Conservation (phyloP, 148 eudicot species). For the Tetragonia tetragonoides region DNA sequence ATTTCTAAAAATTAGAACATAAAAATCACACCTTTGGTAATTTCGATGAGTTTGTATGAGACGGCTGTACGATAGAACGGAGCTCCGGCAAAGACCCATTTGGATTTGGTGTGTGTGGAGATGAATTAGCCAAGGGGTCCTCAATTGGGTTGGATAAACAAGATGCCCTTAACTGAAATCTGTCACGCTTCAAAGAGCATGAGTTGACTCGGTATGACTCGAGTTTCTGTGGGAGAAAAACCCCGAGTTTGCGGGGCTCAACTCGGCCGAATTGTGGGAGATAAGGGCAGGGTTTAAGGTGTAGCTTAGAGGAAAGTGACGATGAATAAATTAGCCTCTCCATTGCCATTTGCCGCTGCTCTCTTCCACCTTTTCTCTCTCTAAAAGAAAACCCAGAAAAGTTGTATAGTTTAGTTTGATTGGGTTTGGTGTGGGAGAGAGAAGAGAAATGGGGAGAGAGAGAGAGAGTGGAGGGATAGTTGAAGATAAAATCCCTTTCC, state of each 20-base stretch:
- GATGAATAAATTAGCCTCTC: slow-evolving; percentile 59
- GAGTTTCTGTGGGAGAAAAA: slow-evolving; percentile 1
- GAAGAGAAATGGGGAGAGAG: background rate
- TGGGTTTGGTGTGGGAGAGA: background rate
- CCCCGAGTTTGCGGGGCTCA: slow-evolving; percentile 26
- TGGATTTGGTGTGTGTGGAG: background rate
- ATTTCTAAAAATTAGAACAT: background rate
- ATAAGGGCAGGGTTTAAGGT: slow-evolving; percentile 27
- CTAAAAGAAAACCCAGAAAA: background rate
- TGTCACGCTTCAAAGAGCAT: background rate
- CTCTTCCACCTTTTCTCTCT: slow-evolving; percentile 1
- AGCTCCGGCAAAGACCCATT: slow-evolving; percentile 24
- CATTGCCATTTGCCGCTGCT: slow-evolving; percentile 32
- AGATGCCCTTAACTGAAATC: slow-evolving; percentile 14
- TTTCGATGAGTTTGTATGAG: background rate
- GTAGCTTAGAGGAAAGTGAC: slow-evolving; percentile 36
- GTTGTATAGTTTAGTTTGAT: background rate
- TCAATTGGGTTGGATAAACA: slow-evolving; percentile 14
- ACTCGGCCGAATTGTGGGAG: slow-evolving; percentile 36
- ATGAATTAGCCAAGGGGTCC: slow-evolving; percentile 1
- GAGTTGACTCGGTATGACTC: slow-evolving; percentile 27
- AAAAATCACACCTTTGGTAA: slow-evolving; percentile 27
- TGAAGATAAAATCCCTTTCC: slow-evolving; percentile 5
- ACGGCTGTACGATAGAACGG: background rate
- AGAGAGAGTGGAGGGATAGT: background rate